Percentiles rank a stretch among this genome's conserved stretches.
Conservation (phyloP, 2,329 filamentous ascomycete species). For the Cadophora malorum region DNA sequence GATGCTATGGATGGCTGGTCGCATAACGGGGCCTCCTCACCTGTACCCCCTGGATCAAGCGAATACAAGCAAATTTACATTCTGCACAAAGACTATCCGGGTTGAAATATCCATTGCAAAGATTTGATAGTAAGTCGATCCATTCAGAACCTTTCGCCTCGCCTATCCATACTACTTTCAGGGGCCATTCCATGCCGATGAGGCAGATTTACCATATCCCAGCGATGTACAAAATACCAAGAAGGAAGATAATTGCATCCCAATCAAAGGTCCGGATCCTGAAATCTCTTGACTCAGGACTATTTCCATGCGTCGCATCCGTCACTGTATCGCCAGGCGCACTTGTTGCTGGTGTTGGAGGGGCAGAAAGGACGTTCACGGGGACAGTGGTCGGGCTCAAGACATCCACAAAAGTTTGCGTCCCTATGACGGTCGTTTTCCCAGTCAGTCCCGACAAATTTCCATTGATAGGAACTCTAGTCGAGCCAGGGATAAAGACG, state of each 20-base stretch:
- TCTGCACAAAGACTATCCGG: too few species aligned
- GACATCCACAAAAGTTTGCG: not conserved
- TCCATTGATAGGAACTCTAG: not conserved
- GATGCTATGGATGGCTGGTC: too few species aligned
- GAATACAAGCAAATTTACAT: too few species aligned
- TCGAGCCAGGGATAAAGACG: not conserved
- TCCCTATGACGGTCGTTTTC: not conserved
- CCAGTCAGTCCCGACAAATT: not conserved
- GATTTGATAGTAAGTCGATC: too few species aligned
- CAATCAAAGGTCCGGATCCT: not conserved
- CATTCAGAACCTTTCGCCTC: too few species aligned
- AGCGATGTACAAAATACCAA: not conserved
- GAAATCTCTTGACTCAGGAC: not conserved
- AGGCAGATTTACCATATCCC: conserved; percentile 5
- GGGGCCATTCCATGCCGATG: too few species aligned
- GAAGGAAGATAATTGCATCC: not conserved
- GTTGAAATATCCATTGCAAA: too few species aligned
- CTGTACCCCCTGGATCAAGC: too few species aligned
- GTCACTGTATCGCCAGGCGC: not conserved
- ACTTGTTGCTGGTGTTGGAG: not conserved
- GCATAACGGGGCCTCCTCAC: too few species aligned
- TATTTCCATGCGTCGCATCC: not conserved
- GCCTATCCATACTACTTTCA: too few species aligned
- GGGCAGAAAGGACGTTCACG: not conserved
- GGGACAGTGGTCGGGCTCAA: not conserved